Evolutionary conservation across 2,329 filamentous ascomycete genomes (phyloP).

Genomic region (Colletotrichum sp.): DNA sequence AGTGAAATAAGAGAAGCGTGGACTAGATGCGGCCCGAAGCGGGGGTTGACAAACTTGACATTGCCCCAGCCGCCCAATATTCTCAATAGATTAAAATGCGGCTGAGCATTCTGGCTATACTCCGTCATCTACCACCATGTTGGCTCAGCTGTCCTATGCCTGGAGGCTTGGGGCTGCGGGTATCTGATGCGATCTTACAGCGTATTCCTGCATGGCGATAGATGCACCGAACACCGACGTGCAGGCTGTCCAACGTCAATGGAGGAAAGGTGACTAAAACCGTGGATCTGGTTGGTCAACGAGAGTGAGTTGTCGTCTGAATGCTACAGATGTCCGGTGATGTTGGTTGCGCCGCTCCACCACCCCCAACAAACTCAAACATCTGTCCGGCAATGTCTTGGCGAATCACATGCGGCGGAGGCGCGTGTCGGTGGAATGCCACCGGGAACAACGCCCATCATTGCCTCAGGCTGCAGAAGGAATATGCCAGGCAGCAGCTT

Average conservation of each 20-base stretch:
- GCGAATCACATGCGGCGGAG: background rate
- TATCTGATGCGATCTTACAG: background rate
- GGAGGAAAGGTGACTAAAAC: background rate
- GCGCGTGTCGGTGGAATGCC: background rate
- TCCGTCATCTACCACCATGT: background rate
- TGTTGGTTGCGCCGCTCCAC: background rate
- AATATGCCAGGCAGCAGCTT: background rate
- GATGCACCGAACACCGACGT: background rate
- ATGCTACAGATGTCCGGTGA: background rate
- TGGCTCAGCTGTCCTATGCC: background rate
- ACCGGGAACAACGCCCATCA: background rate
- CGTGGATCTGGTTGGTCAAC: background rate
- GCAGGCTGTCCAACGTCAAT: background rate
- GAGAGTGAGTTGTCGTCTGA: background rate
- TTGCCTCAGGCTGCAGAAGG: background rate
- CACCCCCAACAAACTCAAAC: background rate
- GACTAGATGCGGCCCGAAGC: background rate
- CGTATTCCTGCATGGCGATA: background rate
- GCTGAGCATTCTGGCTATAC: background rate
- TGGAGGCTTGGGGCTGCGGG: background rate
- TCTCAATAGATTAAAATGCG: conserved; percentile 10
- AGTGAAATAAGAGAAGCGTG: no score
- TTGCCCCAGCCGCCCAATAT: conserved; percentile 25
- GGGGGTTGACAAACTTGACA: conserved; percentile 4
- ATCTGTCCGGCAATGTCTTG: background rate